Base-by-base conservation (phyloP, 2,329 filamentous ascomycete species). In the Aspergillus japonicus region DNA sequence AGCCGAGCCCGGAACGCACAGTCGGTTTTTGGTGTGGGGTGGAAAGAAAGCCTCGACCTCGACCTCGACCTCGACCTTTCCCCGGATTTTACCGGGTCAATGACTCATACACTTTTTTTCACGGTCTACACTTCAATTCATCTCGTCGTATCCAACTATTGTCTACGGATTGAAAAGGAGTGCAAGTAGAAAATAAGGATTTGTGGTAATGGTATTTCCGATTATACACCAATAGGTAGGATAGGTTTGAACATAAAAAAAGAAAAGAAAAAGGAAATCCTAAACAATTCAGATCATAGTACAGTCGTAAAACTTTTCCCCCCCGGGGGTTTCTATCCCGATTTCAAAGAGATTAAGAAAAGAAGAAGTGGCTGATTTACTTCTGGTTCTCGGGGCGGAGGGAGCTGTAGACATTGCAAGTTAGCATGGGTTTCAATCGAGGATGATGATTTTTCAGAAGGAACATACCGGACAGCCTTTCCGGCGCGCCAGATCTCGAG, bases 401-500 rank as follows among this genome's bases (percentile, higher is more conserved):
- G 75, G 87, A 83, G 71, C 87, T 88, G 67, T 66, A n/a, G 11
- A 16, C n/a, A 4, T 44, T 35, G 4, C 14, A 58, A 57, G 7
- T 65, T 56, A 59, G 48, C 52, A 51, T 42, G 23, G 26, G 14
- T 21, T 11, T 12, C 7, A 8, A 35, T 12, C 14, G 5, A 33
- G 29, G 14, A 24, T 51, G 39, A 42, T n/a, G 48, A 51, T 39
- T 33, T 54, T 33, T 39, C 35, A 50, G n/a, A 49, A 31, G 33
- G 50, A 48, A 80, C 85, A 74, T 82, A 89, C 85, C 94, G 90
- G 74, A 99, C 95, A 72, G 95, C 91, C 89, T 97, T 98, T 80
- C 95, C 95, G 68, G 95, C 95, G 76, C 91, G 88, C 95, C 95
- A 99, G 87, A 99, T 99, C 87, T 99, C 95, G 75, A 99, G 84